A percentile compares a stretch with the other conserved stretches of the same genome.
phyloP scores from a whole-genome alignment of 1,284 basidiomycete genomes.

The Puccinia brachypodii region DNA sequence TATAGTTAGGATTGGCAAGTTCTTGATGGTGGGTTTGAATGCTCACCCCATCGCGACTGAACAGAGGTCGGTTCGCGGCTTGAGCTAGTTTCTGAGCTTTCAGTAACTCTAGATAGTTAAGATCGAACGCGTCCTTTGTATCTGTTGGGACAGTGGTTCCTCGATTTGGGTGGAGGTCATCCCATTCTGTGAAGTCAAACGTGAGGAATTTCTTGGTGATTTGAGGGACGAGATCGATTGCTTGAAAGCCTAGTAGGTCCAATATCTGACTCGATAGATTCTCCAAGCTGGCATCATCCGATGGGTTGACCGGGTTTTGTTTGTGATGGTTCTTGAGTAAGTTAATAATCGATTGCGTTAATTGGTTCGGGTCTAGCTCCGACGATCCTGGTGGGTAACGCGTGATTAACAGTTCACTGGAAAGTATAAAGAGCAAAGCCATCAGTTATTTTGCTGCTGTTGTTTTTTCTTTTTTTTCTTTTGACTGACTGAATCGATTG shows the following conservation, averaged over 20 bases:
- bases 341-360: neutral
- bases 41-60: conserved; percentile 27
- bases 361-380: neutral
- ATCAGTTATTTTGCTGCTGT: neutral
- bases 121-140: neutral
- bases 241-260: no score
- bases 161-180: neutral
- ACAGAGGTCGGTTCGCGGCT: conserved; percentile 16
- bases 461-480: neutral
- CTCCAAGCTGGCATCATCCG: neutral
- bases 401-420: neutral
- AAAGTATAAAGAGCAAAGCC: neutral
- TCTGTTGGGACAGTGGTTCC: neutral
- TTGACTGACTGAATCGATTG: neutral
- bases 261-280: no score
- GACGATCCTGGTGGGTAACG: neutral
- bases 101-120: conserved; percentile 20
- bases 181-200: neutral
- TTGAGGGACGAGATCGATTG: neutral
- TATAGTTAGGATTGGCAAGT: neutral
- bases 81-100: conserved; percentile 22
- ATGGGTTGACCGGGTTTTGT: neutral
- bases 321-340: neutral
- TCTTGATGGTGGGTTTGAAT: neutral
- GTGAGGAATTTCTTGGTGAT: neutral